A percentile compares a stretch with the other conserved stretches of the same genome.
phyloP scores from a whole-genome alignment of 2,329 filamentous ascomycete species.

The Akanthomyces uredinophilus region DNA sequence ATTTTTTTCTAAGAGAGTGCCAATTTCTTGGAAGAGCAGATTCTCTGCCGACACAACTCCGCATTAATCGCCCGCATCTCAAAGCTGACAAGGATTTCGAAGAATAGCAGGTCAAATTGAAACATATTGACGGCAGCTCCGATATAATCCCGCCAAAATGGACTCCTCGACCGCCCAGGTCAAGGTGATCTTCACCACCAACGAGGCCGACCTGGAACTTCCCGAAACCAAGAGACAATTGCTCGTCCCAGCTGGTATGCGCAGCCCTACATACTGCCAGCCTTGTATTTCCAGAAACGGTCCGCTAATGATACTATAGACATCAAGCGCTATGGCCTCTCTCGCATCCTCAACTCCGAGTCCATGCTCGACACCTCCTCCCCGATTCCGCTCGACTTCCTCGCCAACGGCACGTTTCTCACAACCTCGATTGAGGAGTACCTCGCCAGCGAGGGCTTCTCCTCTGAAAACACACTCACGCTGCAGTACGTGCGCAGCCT shows the following conservation, averaged over 20 bases:
- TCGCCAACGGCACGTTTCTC: slow-evolving; percentile 90
- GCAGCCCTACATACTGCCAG: neutral
- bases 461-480: slow-evolving; percentile 77
- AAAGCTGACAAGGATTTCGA: neutral
- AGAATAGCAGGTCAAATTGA: neutral
- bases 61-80: neutral
- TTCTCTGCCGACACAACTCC: neutral
- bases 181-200: slow-evolving; percentile 64
- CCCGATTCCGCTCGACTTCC: slow-evolving; percentile 84
- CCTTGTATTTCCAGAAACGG: neutral
- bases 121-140: neutral
- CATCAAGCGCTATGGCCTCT: slow-evolving; percentile 65
- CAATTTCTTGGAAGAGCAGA: neutral
- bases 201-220: slow-evolving; percentile 56
- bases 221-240: slow-evolving; percentile 58
- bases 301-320: slow-evolving; percentile 35
- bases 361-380: slow-evolving; percentile 61
- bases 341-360: slow-evolving; percentile 65
- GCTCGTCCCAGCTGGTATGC: slow-evolving; percentile 54
- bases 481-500: slow-evolving; percentile 92
- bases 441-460: slow-evolving; percentile 78
- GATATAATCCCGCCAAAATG: slow-evolving; percentile 24
- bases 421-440: slow-evolving; percentile 88
- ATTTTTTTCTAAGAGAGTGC: neutral
- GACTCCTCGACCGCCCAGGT: slow-evolving; percentile 47